phyloP scores from a whole-genome alignment of 2,329 filamentous ascomycete genomes.

The Aspergillus amoenus region DNA sequence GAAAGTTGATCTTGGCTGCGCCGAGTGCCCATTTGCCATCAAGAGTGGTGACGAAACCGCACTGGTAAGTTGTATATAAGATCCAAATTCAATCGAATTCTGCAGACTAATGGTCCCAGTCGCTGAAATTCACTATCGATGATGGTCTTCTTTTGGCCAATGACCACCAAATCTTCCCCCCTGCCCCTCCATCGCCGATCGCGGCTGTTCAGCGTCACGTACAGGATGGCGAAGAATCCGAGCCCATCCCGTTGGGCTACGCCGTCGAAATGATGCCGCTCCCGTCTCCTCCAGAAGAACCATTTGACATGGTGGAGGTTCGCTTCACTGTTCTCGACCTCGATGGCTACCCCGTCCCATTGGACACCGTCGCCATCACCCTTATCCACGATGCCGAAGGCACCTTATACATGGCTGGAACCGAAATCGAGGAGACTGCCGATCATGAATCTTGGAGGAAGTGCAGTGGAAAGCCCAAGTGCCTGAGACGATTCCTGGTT shows the following conservation, averaged over 20 bases:
- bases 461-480: conserved; percentile 42
- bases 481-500: conserved; percentile 38
- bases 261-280: conserved; percentile 41
- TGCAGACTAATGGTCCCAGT: conserved; percentile 21
- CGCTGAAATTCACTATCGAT: conserved; percentile 37
- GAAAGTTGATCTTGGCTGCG: conserved; percentile 34
- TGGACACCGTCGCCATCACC: conserved; percentile 44
- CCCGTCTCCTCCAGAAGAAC: conserved; percentile 29
- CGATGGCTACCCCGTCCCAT: conserved; percentile 41
- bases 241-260: conserved; percentile 42
- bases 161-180: conserved; percentile 40
- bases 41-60: conserved; percentile 35
- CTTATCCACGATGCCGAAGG: conserved; percentile 37
- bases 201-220: conserved; percentile 35
- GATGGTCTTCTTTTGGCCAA: conserved; percentile 38
- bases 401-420: conserved; percentile 38
- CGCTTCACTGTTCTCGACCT: conserved; percentile 49
- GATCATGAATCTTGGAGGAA: conserved; percentile 42
- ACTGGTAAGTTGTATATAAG: conserved; percentile 31
- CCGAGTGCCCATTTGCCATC: conserved; percentile 41
- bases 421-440: conserved; percentile 38
- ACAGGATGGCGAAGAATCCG: conserved; percentile 36
- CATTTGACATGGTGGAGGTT: conserved; percentile 37
- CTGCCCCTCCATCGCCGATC: conserved; percentile 30
- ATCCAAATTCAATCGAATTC: neutral